phyloP scores from a whole-genome alignment of 2,329 filamentous ascomycete species.

The Orbilia quercus region DNA sequence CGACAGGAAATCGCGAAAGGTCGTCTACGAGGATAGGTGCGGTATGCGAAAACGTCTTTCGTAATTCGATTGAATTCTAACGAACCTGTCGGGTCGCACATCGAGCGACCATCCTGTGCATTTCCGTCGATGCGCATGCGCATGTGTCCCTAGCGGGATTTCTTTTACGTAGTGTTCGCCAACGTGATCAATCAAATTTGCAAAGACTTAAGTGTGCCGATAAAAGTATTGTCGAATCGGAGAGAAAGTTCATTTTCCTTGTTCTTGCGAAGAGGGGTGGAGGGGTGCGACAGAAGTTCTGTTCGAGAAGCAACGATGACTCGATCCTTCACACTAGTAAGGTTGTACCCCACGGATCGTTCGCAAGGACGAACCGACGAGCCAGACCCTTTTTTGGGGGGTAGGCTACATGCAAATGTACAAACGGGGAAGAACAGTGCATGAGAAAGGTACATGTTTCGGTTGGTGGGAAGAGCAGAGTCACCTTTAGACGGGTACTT shows the following conservation, averaged over 20 bases:
- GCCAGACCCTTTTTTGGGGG: constrained; percentile 22
- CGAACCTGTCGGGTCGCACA: constrained; percentile 38
- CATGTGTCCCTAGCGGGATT: constrained; percentile 49
- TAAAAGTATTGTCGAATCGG: constrained; percentile 18
- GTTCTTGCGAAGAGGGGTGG: neutral
- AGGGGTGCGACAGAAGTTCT: constrained; percentile 1
- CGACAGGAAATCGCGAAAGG: neutral
- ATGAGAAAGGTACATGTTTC: constrained; percentile 17
- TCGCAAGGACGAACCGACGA: neutral
- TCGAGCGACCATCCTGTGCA: constrained; percentile 36
- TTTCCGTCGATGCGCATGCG: constrained; percentile 56
- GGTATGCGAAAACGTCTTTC: constrained; percentile 20
- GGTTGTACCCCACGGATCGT: constrained; percentile 20
- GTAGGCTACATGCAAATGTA: too few relatives aligned
- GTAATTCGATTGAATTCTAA: constrained; percentile 13
- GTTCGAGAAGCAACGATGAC: constrained; percentile 54
- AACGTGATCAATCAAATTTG: constrained; percentile 52
- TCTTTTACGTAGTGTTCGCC: constrained; percentile 39
- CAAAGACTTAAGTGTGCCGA: too few relatives aligned
- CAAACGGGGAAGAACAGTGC: constrained; percentile 10
- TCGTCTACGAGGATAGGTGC: neutral
- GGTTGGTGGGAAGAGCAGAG: constrained; percentile 12
- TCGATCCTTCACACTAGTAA: constrained; percentile 56
- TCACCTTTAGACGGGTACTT: constrained; percentile 48
- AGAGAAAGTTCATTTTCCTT: constrained; percentile 29